A percentile compares a stretch with the other conserved stretches of the same genome.
phyloP scores from a whole-genome alignment of 148 eudicot species.

The Cornus suecica region DNA sequence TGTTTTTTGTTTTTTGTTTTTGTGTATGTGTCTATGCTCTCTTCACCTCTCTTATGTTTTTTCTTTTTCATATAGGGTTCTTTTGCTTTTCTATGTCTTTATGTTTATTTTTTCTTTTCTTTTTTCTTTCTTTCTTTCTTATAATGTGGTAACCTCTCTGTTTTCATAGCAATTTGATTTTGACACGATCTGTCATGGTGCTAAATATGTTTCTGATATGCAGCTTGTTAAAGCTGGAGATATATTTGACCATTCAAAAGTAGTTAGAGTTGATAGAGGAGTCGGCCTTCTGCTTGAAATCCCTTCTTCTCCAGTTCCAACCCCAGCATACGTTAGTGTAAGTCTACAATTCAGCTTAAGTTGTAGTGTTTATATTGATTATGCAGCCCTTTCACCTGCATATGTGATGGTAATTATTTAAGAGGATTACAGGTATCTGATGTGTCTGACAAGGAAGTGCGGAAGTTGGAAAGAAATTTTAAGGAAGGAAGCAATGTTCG shows the following conservation, averaged over 20 bases:
- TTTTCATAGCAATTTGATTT: conserved; percentile 4
- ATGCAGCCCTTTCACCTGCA: background rate
- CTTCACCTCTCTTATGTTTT: background rate
- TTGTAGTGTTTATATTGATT: background rate
- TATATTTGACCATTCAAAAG: conserved; percentile 72
- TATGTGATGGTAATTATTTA: conserved; percentile 8
- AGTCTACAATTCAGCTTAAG: conserved; percentile 24
- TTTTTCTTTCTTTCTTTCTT: background rate
- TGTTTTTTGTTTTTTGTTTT: too few relatives aligned
- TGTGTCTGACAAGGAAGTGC: conserved; percentile 78
- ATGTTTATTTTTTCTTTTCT: background rate
- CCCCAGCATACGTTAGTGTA: conserved; percentile 90
- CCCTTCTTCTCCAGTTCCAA: conserved; percentile 63
- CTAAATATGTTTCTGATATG: conserved; percentile 13
- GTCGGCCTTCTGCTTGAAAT: conserved; percentile 83
- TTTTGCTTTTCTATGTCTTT: background rate
- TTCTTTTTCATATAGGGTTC: background rate
- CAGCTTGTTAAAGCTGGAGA: conserved; percentile 81
- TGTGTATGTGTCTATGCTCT: background rate
- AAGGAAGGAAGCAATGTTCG: conserved; percentile 83
- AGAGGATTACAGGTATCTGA: conserved; percentile 59
- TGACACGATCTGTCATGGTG: background rate
- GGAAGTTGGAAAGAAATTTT: conserved; percentile 61
- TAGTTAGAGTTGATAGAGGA: conserved; percentile 72
- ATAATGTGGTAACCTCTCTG: background rate